Conservation (phyloP, 108 stramenopile genomes). For the Skeletonema marinoi region DNA sequence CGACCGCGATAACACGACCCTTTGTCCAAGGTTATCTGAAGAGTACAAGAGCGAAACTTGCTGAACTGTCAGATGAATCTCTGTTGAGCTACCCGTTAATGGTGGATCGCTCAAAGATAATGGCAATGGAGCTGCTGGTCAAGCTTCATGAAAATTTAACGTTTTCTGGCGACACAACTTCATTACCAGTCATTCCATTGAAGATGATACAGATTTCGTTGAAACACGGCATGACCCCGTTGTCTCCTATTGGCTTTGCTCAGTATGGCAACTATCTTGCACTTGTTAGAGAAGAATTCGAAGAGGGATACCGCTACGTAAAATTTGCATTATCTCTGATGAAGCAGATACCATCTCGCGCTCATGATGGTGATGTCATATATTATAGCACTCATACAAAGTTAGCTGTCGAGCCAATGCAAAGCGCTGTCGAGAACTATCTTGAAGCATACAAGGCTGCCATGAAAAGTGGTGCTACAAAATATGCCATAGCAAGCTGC, state of each 20-base stretch:
- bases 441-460: conserved; percentile 1
- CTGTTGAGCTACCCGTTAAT: neutral
- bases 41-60: conserved; percentile 3
- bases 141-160: neutral
- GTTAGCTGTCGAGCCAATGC: conserved; percentile 1
- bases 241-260: conserved; percentile 23
- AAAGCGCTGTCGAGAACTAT: conserved; percentile 8
- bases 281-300: neutral
- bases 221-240: conserved; percentile 14
- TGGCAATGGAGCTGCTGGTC: conserved; percentile 19
- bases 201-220: conserved; percentile 26
- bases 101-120: neutral
- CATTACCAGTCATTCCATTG: neutral
- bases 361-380: conserved; percentile 1
- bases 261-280: conserved; percentile 16
- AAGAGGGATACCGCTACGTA: conserved; percentile 3
- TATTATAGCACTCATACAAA: neutral
- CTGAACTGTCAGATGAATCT: conserved; percentile 7
- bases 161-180: conserved; percentile 1
- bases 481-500: conserved; percentile 8
- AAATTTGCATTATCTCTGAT: conserved; percentile 7
- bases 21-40: neutral
- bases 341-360: neutral
- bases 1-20: neutral
- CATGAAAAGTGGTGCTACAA: conserved; percentile 12